Conservation (phyloP, 169 alveolate species). For the Plasmodium gaboni region DNA sequence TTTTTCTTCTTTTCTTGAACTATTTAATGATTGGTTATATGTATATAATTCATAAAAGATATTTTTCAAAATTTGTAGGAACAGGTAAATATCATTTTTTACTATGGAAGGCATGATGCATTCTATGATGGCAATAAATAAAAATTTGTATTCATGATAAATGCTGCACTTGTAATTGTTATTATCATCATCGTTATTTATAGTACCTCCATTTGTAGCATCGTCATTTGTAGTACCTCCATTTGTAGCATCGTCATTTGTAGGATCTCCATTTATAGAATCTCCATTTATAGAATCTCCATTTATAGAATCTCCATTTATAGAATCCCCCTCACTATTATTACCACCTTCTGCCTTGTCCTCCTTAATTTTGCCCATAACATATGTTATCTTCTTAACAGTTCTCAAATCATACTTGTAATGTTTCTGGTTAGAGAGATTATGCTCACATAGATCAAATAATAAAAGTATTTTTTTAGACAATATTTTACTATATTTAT, state of each 20-base stretch:
- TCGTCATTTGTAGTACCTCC: too few relatives aligned
- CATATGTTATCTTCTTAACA: conserved; percentile 93
- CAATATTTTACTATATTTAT: conserved; percentile 93
- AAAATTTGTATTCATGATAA: conserved; percentile 68
- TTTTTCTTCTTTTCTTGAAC: conserved; percentile 1
- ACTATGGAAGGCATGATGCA: conserved; percentile 76
- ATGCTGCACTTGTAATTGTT: conserved; percentile 6
- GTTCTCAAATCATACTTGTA: conserved; percentile 99
- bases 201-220: too few relatives aligned
- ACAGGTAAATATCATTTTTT: conserved; percentile 57
- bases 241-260: too few relatives aligned
- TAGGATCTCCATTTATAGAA: too few relatives aligned
- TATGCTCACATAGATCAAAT: conserved; percentile 94
- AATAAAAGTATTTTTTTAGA: conserved; percentile 94
- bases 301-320: too few relatives aligned
- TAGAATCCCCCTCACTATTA: too few relatives aligned
- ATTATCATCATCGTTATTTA: neutral
- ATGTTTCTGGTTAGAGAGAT: conserved; percentile 94
- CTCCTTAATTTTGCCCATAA: conserved; percentile 90
- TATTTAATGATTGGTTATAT: conserved; percentile 53
- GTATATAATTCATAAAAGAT: conserved; percentile 63
- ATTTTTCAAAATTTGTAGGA: conserved; percentile 58
- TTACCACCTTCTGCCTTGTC: neutral
- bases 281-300: too few relatives aligned
- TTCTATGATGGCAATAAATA: conserved; percentile 69